phyloP scores from a whole-genome alignment of 768 basidiomycete genomes.

The Boletus vinaceobasis region DNA sequence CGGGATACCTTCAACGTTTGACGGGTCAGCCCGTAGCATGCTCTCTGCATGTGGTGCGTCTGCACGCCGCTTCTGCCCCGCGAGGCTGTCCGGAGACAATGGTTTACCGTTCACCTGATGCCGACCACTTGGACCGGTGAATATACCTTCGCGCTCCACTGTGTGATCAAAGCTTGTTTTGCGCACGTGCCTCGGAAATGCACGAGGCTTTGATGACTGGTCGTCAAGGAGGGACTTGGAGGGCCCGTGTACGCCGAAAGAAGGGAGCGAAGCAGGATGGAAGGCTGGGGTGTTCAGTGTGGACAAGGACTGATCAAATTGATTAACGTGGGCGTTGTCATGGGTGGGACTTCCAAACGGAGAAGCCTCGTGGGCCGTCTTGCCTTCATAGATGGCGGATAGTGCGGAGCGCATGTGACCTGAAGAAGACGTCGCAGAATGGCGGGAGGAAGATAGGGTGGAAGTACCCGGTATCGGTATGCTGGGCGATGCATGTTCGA shows the following conservation, averaged over 20 bases:
- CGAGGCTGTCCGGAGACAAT: slow-evolving; percentile 55
- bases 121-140: slow-evolving; percentile 57
- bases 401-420: slow-evolving; percentile 41
- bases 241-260: slow-evolving; percentile 62
- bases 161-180: slow-evolving; percentile 97
- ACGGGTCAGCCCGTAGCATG: slow-evolving; percentile 75
- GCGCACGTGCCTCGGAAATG: slow-evolving; percentile 81
- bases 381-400: slow-evolving; percentile 47
- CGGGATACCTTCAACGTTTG: slow-evolving; percentile 44
- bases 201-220: slow-evolving; percentile 40
- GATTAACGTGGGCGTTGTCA: slow-evolving; percentile 27
- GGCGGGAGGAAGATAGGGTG: slow-evolving; percentile 43
- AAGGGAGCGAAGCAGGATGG: slow-evolving; percentile 72
- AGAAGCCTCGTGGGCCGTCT: slow-evolving; percentile 32
- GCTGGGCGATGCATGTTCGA: slow-evolving; percentile 24
- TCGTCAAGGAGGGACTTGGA: slow-evolving; percentile 34
- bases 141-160: slow-evolving; percentile 63
- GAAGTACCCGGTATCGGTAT: slow-evolving; percentile 43
- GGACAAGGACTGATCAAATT: slow-evolving; percentile 40
- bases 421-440: slow-evolving; percentile 44
- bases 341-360: slow-evolving; percentile 37
- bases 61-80: slow-evolving; percentile 76
- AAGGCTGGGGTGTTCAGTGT: slow-evolving; percentile 47
- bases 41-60: slow-evolving; percentile 80
- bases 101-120: slow-evolving; percentile 83